Base-by-base conservation (phyloP, 352 stramenopile species). In the Globisporangium mamillatum region DNA sequence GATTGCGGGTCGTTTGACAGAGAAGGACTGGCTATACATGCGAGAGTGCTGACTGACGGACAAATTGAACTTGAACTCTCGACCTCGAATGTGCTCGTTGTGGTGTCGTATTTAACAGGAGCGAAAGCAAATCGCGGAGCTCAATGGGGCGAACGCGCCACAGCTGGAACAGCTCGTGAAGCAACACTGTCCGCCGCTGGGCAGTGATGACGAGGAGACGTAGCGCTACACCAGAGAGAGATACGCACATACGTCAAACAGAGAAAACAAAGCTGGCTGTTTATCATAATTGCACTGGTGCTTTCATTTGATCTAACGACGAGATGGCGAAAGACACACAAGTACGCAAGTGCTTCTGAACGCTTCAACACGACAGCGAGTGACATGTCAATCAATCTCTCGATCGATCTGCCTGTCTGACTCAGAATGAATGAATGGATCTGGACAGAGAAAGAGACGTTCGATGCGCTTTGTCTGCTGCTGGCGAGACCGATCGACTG, bases 121-220 rank as follows among this genome's bases (percentile, higher is more conserved):
- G 52, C 72, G 76, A 2, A 90, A 92, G 66, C 46, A 76, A 20
- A 77, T 91, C 63, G 82, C 73, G 4, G 81, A 90, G 70, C 77
- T 90, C 29, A 70, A 76, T 8, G 82, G 77, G 10, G 82, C 82
- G 36, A 90, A 92, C 54, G 79, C 80, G 8, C 84, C 82, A 16
- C 81, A 85, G 54, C 71, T 90, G 44, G 82, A 90, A 63, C 75
- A 83, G 60, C 70, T 90, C 29, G 75, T 90, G 52, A 85, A 88
- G 27, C 81, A 91, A 58, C 73, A 88, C 67, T 63, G 84, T n/a
- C 80, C 79, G n/a, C 73, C 74, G 32, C 66, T 88, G 9, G 74
- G 73, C 29, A 79, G 75, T 60, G 75, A 88, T 27, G 81, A 89
- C 38, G 81, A 89, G 55, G 79, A 89, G 50, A 76, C 60, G 34